Base-by-base conservation (phyloP, 1,139 yeast genomes). In the Arxiozyma heterogenica region DNA sequence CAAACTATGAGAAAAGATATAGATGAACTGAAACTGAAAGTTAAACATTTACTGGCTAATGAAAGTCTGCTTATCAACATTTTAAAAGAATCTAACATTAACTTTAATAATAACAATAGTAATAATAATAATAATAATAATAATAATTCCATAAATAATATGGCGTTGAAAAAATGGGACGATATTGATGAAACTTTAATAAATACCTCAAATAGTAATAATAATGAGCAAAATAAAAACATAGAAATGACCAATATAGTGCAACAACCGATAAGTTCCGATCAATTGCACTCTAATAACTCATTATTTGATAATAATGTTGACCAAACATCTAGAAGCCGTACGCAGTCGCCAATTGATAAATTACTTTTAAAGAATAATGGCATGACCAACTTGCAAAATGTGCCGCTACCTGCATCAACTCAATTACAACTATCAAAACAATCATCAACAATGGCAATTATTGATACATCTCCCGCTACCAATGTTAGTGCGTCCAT, bases 1-100 rank as follows among this genome's bases (percentile, higher is more conserved):
- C 96, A 89, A 64, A 78, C 85, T 51, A 74, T 90, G 62, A 80
- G 90, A 62, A 87, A 86, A 63, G 97, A 91, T 63, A 89, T 90
- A 20, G 91, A 85, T 62, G 91, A 86, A 59, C 73, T 90, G 59
- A 82, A 86, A 59, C 78, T 86, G 41, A 88, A 88, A 70, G 84
- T 89, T 54, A 93, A 86, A 63, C 78, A 81, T 71, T 70, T 88
- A 39, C 83, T 88, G 43, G 77, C 84, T 60, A 86, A 84, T 71
- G 95, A 81, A 71, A 77, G 80, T 27, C 68, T 85, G 11, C 20
- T 57, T 2, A 30, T 53, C 2, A 47, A 44, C 7, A 41, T 53
- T 4, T 47, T 59, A 15, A 46, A 51, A 27, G 51, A 57, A 22
- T 52, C n/a, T n/a, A 52, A 34, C 55, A 48, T 30, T 41, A 54